Conservation (phyloP, 495 filamentous ascomycete species). For the Aspergillus hancockii region DNA sequence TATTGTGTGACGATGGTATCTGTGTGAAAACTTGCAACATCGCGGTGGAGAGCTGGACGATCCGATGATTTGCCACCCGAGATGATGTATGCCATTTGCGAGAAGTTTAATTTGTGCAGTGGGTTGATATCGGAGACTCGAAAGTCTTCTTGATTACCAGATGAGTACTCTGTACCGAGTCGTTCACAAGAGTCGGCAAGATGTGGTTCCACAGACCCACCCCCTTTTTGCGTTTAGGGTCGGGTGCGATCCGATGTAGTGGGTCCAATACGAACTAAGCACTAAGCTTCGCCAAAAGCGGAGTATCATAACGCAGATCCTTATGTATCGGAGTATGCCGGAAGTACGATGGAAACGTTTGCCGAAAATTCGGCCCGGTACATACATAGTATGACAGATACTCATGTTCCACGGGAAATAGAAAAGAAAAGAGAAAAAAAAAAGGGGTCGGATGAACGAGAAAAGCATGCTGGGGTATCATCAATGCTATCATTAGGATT, state of each 20-base stretch:
- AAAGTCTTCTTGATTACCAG: too few species aligned
- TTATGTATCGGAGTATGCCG: not conserved
- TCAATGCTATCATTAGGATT: not conserved
- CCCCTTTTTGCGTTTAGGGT: conserved; percentile 1
- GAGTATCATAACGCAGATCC: not conserved
- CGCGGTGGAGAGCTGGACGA: too few species aligned
- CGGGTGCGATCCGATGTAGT: not conserved
- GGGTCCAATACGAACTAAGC: not conserved
- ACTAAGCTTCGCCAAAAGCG: not conserved
- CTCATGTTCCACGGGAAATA: not conserved
- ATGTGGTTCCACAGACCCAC: not conserved
- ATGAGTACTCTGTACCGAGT: too few species aligned
- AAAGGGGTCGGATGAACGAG: too few species aligned
- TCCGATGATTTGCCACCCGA: too few species aligned
- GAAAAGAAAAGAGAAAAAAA: not conserved
- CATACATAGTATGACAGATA: not conserved
- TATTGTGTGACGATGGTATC: too few species aligned
- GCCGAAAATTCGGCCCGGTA: not conserved
- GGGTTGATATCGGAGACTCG: too few species aligned
- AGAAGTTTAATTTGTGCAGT: too few species aligned
- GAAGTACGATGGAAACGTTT: not conserved
- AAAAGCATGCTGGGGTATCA: not conserved
- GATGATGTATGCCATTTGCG: too few species aligned
- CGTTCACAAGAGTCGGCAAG: not conserved
- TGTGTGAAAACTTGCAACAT: too few species aligned